Percentiles rank a stretch among this genome's conserved stretches.
These are phyloP conservation scores for Pseudogymnoascus sp. DNA, from an alignment of 2,329 filamentous ascomycete species.

Conservation along the genomic window DNA sequence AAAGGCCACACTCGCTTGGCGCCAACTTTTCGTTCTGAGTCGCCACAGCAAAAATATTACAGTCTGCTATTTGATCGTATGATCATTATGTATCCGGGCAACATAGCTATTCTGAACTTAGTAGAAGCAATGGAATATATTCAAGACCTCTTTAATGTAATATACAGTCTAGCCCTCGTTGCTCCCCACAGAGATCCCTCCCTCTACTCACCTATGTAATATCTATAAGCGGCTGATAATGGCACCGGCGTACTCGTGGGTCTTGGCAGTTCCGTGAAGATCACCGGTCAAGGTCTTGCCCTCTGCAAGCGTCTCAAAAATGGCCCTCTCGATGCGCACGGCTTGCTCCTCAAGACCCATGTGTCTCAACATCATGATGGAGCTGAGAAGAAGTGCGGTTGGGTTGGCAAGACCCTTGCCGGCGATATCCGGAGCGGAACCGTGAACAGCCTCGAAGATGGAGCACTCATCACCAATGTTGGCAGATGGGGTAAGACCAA, in stretches of 20 bases:
- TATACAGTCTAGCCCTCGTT: constrained; percentile 20
- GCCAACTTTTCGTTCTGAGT: neutral
- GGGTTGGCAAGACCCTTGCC: constrained; percentile 96
- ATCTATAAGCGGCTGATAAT: constrained; percentile 56
- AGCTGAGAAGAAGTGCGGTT: constrained; percentile 86
- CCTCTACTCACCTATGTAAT: constrained; percentile 18
- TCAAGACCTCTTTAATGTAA: constrained; percentile 20
- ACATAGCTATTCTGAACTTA: neutral
- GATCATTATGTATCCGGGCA: neutral
- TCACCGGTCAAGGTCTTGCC: constrained; percentile 95
- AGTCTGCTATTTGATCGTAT: neutral
- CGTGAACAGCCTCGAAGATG: constrained; percentile 99
- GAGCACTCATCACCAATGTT: constrained; percentile 99
- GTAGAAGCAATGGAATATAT: constrained; percentile 7
- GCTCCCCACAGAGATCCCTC: neutral
- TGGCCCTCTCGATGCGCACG: constrained; percentile 81
- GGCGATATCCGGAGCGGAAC: constrained; percentile 91
- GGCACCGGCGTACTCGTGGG: constrained; percentile 82
- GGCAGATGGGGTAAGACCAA: constrained; percentile 92
- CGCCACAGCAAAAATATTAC: neutral
- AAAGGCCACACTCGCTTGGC: neutral
- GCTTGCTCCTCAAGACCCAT: constrained; percentile 87
- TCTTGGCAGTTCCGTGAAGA: constrained; percentile 93
- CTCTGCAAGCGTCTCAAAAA: constrained; percentile 90
- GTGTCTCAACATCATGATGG: constrained; percentile 99